phyloP scores from a whole-genome alignment of 495 filamentous ascomycete genomes.

The Daldinia bambusicola region DNA sequence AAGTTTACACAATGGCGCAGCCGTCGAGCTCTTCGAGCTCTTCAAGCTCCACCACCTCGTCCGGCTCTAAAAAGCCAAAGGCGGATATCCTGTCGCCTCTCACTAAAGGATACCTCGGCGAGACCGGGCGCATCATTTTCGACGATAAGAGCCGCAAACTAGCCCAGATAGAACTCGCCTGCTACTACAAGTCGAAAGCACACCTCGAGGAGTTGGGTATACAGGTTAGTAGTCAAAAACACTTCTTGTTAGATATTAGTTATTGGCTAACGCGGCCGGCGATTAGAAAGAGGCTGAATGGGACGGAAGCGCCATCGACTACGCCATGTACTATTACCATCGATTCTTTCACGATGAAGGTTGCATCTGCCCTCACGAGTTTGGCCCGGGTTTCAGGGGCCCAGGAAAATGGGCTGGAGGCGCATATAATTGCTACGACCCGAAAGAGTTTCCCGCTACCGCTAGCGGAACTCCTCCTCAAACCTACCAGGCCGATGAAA shows the following conservation, averaged over 20 bases:
- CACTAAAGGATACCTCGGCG: background rate
- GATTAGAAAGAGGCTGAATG: background rate
- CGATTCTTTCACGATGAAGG: background rate
- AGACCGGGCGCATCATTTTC: background rate
- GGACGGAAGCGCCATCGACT: background rate
- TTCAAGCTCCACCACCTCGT: background rate
- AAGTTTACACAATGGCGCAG: background rate
- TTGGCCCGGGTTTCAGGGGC: background rate
- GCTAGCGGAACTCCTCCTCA: background rate
- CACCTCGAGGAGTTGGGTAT: background rate
- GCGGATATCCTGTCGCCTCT: background rate
- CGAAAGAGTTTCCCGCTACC: background rate
- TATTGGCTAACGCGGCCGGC: background rate
- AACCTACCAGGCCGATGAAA: background rate
- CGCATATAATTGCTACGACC: background rate
- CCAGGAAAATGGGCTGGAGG: background rate
- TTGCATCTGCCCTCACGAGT: background rate
- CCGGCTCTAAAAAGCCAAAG: background rate
- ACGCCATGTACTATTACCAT: background rate
- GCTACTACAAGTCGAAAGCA: conserved; percentile 13
- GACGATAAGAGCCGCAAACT: background rate
- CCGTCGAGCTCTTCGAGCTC: background rate
- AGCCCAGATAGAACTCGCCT: background rate
- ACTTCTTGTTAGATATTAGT: background rate
- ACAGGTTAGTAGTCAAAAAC: background rate